Evolutionary conservation across 805 yeast genomes (phyloP).

Genomic region (Candida maesae): DNA sequence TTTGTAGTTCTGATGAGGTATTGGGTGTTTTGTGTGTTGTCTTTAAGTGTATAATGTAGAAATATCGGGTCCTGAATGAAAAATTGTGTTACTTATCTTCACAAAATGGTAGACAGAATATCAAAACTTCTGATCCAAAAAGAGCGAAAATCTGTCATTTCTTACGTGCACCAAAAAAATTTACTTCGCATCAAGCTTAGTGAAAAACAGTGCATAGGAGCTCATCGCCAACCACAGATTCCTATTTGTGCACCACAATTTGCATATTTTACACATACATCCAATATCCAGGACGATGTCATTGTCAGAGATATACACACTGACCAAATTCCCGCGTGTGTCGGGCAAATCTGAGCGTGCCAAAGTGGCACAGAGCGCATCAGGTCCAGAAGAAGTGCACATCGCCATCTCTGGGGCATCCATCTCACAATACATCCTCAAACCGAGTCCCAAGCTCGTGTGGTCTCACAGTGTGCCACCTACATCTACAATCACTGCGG

Average conservation of each 20-base stretch:
- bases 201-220: not conserved
- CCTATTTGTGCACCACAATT: too few species aligned
- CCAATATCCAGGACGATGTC: slow-evolving; percentile 21
- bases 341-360: slow-evolving; percentile 19
- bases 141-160: not conserved
- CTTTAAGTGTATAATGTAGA: too few species aligned
- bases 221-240: slow-evolving; percentile 1
- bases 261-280: too few species aligned
- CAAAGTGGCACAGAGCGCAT: slow-evolving; percentile 10
- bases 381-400: slow-evolving; percentile 19
- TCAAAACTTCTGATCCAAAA: too few species aligned
- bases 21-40: too few species aligned
- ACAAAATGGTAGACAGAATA: too few species aligned
- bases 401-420: slow-evolving; percentile 29
- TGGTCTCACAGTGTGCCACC: slow-evolving; percentile 54
- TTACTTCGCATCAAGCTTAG: too few species aligned
- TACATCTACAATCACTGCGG: slow-evolving; percentile 32
- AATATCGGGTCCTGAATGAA: too few species aligned
- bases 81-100: too few species aligned
- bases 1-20: too few species aligned
- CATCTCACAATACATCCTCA: slow-evolving; percentile 36
- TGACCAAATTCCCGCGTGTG: slow-evolving; percentile 26
- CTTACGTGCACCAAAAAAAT: slow-evolving; percentile 6
- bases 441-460: slow-evolving; percentile 48
- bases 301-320: slow-evolving; percentile 21